A percentile compares a stretch with the other conserved stretches of the same genome.
Conservation (phyloP, 352 stramenopile genomes). For the Phytophthora parvispora region DNA sequence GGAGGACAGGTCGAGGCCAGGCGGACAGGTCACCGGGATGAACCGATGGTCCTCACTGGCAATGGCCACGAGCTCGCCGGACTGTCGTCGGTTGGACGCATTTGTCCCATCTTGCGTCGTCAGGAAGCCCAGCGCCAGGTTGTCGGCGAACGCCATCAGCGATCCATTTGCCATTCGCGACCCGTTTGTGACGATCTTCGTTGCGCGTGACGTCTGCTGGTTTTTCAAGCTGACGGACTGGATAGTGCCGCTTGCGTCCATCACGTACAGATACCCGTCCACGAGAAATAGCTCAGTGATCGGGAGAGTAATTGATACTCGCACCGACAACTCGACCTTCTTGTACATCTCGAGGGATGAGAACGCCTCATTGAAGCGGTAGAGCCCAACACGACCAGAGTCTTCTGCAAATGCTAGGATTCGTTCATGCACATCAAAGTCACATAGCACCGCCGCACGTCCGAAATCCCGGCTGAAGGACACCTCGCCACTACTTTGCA, state of each 20-base stretch:
- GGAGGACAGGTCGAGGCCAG: slow-evolving; percentile 8
- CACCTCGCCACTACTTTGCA: not conserved
- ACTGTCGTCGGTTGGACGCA: not conserved
- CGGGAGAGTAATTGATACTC: slow-evolving; percentile 29
- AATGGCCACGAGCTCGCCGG: slow-evolving; percentile 25
- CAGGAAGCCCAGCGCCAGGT: slow-evolving; percentile 41
- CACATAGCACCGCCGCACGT: slow-evolving; percentile 18
- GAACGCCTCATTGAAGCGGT: slow-evolving; percentile 40
- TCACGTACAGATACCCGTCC: slow-evolving; percentile 42
- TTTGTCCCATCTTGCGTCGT: not conserved
- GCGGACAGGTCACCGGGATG: slow-evolving; percentile 30
- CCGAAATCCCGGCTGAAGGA: slow-evolving; percentile 14
- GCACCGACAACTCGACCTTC: slow-evolving; percentile 26
- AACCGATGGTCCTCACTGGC: slow-evolving; percentile 50
- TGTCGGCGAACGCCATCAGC: slow-evolving; percentile 37
- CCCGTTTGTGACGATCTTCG: slow-evolving; percentile 22
- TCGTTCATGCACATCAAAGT: slow-evolving; percentile 33
- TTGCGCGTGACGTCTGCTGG: slow-evolving; percentile 51
- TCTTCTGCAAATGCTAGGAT: slow-evolving; percentile 37
- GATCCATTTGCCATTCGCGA: slow-evolving; percentile 7
- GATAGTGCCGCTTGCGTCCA: slow-evolving; percentile 32
- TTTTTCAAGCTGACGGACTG: slow-evolving; percentile 58
- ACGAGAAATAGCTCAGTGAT: slow-evolving; percentile 23
- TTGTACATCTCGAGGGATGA: slow-evolving; percentile 40
- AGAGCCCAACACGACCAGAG: slow-evolving; percentile 25